Evolutionary conservation across 2,329 filamentous ascomycete species (phyloP), one percentile per base, ranked within the genome.

Genomic region (Neofusicoccum parvum): DNA sequence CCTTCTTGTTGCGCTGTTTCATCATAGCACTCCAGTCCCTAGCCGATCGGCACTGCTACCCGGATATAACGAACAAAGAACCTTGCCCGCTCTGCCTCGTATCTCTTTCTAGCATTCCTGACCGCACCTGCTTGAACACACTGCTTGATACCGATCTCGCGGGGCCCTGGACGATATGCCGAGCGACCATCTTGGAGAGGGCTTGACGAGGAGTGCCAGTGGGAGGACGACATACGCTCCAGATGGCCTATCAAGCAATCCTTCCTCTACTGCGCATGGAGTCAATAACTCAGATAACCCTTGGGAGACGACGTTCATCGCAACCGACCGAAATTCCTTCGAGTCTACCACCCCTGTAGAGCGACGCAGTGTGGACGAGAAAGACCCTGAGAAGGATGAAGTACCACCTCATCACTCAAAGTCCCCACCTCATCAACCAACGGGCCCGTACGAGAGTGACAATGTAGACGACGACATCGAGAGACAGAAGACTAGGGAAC

Each of bases 401-500:
- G 32, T 39, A 2, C 10, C 27, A 3, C 56, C 23, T 14, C 2
- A 14, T 9, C n/a, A 23, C n/a, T 6, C 14, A 5, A 23, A 2
- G 1, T 17, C 23, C 1, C 9, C 39, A 1, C 15, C 10, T 17
- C 43, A n/a, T 9, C 41, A 2, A 20, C 41, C 15, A 36, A 5
- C 15, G 6, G 27, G 9, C 20, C 27, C 54, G 3, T n/a, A 48
- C 27, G 45, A 17, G 10, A 62, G 36, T 6, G 23, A 43, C 11
- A 51, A 17, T 20, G 15, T 34, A 36, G 58, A 39, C 20, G 58
- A 50, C 20, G 64, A 65, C 34, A 60, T 65, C 7, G 64, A 65
- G 46, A 36, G 46, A 15, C 64, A 62, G 27, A 60, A 36, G 43
- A 14, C 54, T 4, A 43, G 32, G 11, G 51, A 59, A 17, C 46